phyloP scores from a whole-genome alignment of 306 rosid genomes.

The Prosopis cineraria region DNA sequence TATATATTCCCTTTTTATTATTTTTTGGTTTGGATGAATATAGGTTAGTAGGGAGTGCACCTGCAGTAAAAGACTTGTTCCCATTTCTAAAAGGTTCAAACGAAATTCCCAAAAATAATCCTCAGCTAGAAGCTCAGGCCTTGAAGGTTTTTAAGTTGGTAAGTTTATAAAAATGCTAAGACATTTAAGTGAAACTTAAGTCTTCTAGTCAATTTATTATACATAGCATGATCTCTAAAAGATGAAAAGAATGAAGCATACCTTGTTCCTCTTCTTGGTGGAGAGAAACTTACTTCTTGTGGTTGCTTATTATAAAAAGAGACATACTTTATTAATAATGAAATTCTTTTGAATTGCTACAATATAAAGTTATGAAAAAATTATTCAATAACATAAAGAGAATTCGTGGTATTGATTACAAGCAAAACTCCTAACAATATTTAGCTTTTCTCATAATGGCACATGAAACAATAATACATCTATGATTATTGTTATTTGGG shows the following conservation, averaged over 20 bases:
- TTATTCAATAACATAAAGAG: too few relatives aligned
- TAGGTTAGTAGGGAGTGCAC: background rate
- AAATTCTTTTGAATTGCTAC: too few relatives aligned
- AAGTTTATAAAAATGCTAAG: background rate
- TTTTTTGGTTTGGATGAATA: background rate
- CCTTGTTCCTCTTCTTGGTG: background rate
- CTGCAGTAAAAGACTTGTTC: background rate
- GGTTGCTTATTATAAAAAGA: too few relatives aligned
- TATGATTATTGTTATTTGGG: background rate
- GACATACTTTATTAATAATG: too few relatives aligned
- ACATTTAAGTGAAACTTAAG: background rate
- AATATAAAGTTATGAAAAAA: too few relatives aligned
- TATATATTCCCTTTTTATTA: background rate
- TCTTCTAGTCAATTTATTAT: background rate
- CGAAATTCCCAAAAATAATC: background rate
- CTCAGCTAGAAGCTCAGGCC: background rate
- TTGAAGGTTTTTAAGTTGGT: background rate
- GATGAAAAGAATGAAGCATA: background rate
- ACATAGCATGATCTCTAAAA: background rate
- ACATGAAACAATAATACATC: too few relatives aligned
- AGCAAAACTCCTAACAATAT: too few relatives aligned
- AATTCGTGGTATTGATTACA: too few relatives aligned
- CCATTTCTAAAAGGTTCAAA: background rate
- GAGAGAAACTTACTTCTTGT: background rate
- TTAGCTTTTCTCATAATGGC: too few relatives aligned